Conservation (phyloP, 768 basidiomycete species). For the Sutorius australiensis region DNA sequence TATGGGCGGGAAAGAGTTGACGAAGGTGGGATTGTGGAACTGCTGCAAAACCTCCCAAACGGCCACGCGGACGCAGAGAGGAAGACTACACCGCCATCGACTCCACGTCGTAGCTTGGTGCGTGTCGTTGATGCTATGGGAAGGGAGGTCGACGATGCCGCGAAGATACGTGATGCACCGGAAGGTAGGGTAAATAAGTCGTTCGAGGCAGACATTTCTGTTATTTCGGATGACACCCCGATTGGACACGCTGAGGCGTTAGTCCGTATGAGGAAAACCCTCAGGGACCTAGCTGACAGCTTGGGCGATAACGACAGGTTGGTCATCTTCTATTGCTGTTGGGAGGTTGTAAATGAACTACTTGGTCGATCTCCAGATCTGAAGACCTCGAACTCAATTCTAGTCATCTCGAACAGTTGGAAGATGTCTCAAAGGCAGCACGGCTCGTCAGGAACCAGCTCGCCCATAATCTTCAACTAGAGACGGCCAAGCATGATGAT, state of each 20-base stretch:
- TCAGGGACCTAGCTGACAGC: conserved; percentile 53
- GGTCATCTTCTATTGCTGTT: conserved; percentile 1
- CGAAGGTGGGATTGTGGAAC: conserved; percentile 6
- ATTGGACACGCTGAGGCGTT: conserved; percentile 49
- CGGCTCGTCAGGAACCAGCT: conserved; percentile 48
- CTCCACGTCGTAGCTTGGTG: conserved; percentile 38
- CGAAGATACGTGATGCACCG: conserved; percentile 32
- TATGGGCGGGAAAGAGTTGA: conserved; percentile 51
- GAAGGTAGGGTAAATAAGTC: conserved; percentile 14
- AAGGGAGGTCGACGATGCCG: conserved; percentile 44
- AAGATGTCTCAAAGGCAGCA: conserved; percentile 50
- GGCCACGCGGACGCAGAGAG: conserved; percentile 18
- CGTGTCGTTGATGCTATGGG: conserved; percentile 72
- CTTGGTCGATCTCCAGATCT: conserved; percentile 32
- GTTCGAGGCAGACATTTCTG: conserved; percentile 20
- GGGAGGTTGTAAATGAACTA: conserved; percentile 4
- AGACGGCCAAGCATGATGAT: conserved; percentile 35
- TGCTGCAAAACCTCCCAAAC: conserved; percentile 2
- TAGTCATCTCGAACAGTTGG: conserved; percentile 46
- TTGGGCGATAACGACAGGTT: conserved; percentile 60
- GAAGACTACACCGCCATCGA: conserved; percentile 13
- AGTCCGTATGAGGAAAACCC: conserved; percentile 51
- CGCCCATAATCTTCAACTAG: conserved; percentile 38
- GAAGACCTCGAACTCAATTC: conserved; percentile 39
- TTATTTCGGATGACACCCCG: conserved; percentile 20